These are phyloP conservation scores for Articulospora tetracladia DNA, from an alignment of 495 filamentous ascomycete species.

Conservation along the genomic window DNA sequence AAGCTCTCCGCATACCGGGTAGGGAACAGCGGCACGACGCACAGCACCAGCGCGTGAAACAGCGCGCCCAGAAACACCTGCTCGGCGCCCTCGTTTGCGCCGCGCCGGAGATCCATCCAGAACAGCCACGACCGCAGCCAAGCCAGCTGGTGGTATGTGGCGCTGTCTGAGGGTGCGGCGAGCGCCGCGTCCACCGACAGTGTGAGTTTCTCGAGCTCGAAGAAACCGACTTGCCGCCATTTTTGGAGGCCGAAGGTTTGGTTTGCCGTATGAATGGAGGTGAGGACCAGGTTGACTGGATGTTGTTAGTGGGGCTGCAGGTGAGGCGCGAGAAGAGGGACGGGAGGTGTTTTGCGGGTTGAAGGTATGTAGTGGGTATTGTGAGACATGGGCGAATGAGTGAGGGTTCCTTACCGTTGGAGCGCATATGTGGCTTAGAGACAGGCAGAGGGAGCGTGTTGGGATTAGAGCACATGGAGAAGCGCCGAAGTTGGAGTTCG, in stretches of 20 bases:
- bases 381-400: no score
- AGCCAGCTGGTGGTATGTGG: conserved; percentile 4
- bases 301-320: no score
- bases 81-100: not conserved
- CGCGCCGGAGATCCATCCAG: conserved; percentile 12
- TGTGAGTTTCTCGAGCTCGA: conserved; percentile 2
- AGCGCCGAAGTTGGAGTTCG: not conserved
- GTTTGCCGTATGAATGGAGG: not conserved
- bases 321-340: no score
- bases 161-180: not conserved
- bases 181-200: not conserved
- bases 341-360: no score
- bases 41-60: conserved; percentile 7
- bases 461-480: not conserved
- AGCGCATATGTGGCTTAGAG: not conserved
- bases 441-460: not conserved
- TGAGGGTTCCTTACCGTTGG: no score
- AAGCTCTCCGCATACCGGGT: not conserved
- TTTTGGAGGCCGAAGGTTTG: not conserved
- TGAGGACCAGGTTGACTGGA: not conserved
- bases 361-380: no score
- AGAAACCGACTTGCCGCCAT: conserved; percentile 7
- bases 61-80: not conserved
- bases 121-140: conserved; percentile 15
- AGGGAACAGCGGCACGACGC: conserved; percentile 7